Conservation (phyloP, 345 rosid species). For the Draba incana region DNA sequence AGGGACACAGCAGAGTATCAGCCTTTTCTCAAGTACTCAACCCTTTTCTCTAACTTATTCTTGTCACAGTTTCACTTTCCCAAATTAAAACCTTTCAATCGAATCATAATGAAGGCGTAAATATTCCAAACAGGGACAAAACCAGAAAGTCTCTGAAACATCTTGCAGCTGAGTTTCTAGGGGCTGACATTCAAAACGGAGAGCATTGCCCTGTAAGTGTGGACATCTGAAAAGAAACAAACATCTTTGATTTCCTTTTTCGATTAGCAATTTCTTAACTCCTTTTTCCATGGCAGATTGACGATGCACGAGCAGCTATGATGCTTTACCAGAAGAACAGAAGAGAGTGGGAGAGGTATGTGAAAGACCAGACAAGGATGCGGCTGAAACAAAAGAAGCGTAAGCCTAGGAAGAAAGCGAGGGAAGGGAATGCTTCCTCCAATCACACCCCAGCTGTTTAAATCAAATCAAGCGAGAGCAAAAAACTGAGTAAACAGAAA, state of each 20-base stretch:
- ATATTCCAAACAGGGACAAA: slow-evolving; percentile 55
- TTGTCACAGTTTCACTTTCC: slow-evolving; percentile 5
- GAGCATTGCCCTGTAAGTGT: slow-evolving; percentile 94
- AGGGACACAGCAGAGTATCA: slow-evolving; percentile 82
- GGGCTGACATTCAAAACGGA: slow-evolving; percentile 84
- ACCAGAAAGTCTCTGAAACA: slow-evolving; percentile 72
- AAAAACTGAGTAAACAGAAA: slow-evolving; percentile 6
- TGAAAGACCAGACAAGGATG: slow-evolving; percentile 59
- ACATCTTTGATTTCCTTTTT: not conserved
- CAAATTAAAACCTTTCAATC: not conserved
- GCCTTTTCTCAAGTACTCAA: slow-evolving; percentile 73
- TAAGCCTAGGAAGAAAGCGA: slow-evolving; percentile 65
- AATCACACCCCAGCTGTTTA: slow-evolving; percentile 16
- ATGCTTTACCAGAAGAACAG: slow-evolving; percentile 72
- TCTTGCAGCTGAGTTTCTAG: slow-evolving; percentile 82
- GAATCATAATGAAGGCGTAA: not conserved
- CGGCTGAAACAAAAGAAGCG: slow-evolving; percentile 70
- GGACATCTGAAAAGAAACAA: slow-evolving; percentile 9
- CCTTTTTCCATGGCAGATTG: slow-evolving; percentile 49
- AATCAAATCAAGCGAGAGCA: slow-evolving; percentile 18
- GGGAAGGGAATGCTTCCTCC: slow-evolving; percentile 15
- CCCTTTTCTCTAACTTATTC: slow-evolving; percentile 11
- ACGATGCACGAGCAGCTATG: slow-evolving; percentile 93
- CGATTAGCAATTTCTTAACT: not conserved
- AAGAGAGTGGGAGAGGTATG: slow-evolving; percentile 75